Base-by-base conservation (phyloP, 441 rosid species). In the Aquilaria agallochum region DNA sequence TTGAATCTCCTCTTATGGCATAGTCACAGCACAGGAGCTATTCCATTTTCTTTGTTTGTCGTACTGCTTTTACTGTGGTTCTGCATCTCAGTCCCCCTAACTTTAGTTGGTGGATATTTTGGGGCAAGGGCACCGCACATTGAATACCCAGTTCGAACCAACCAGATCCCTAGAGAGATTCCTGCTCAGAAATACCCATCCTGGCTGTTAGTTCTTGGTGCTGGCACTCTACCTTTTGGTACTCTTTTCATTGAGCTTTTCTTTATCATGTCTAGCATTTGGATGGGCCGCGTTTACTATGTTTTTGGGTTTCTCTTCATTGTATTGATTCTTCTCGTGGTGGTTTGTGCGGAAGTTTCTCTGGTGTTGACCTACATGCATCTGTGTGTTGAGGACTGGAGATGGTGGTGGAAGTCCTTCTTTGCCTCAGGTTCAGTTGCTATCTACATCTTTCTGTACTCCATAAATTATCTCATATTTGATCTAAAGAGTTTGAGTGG, bases 321-420 rank as follows among this genome's bases (percentile, higher is more conserved):
- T 6, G 91, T 87, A 49, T 52, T 89, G 77, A 68, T 85, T 70
- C 91, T 85, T 69, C 83, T 87, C 0, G 88, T 87, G 54, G 88
- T 87, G 51, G 92, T 89, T 30, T 89, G 96, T 55, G 96, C 96
- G 0, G 88, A 89, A 73, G 93, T 87, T 5, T 87, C 96, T 53
- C 76, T 87, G 11, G 93, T 87, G n/a, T 62, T 89, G 34, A 81
- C 94, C 55, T 87, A 87, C 88, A 80, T 83, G 86, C 90, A 89
- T 73, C 83, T 89, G 8, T 87, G 92, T 42, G 93, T 87, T 2
- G 91, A 89, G 70, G 96, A 89, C 78, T 89, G 88, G 83, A 83
- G 82, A 64, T 89, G 96, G 96, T 87, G 96, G 94, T 89, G 96
- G 96, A 89, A 89, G 53, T 86, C 96, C 15, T 88, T 88, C 82